Conservation (phyloP, 768 basidiomycete species). For the Hericium rajendrae region DNA sequence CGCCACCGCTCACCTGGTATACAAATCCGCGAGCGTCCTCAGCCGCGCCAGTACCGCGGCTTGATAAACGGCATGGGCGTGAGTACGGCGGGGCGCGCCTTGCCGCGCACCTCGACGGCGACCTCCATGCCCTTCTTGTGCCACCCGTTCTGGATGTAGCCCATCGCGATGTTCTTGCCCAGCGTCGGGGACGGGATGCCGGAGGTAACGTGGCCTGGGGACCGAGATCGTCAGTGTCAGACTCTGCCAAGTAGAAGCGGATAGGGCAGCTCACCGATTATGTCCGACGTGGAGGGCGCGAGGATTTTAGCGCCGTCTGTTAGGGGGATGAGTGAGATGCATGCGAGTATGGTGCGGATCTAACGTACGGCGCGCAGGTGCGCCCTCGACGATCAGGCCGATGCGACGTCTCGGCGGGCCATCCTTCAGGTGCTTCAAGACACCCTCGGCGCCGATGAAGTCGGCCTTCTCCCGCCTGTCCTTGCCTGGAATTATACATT, state of each 20-base stretch:
- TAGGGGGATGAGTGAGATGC: too few relatives aligned
- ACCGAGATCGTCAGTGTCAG: conserved; percentile 1
- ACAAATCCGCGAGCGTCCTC: background rate
- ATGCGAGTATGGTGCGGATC: too few relatives aligned
- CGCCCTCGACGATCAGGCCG: conserved; percentile 73
- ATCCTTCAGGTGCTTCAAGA: conserved; percentile 69
- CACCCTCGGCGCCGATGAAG: conserved; percentile 73
- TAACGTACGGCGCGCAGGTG: conserved; percentile 71
- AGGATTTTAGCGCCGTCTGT: conserved; percentile 75
- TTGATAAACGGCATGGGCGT: conserved; percentile 84
- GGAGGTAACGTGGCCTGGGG: conserved; percentile 69
- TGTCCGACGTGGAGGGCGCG: conserved; percentile 40
- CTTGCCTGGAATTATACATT: conserved; percentile 46
- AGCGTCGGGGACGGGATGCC: conserved; percentile 89
- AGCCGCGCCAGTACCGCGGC: conserved; percentile 72
- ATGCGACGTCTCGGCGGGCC: conserved; percentile 73
- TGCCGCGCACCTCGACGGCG: conserved; percentile 76
- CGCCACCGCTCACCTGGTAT: too few relatives aligned
- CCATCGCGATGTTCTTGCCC: conserved; percentile 93
- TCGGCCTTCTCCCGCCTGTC: conserved; percentile 58
- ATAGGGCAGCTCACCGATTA: conserved; percentile 42
- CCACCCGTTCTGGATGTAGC: conserved; percentile 68
- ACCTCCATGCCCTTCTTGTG: conserved; percentile 90
- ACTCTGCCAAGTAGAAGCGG: background rate
- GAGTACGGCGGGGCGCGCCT: conserved; percentile 63